Percentiles rank a stretch among this genome's conserved stretches.
These are phyloP conservation scores for Aphanomyces astaci DNA, from an alignment of 352 stramenopile genomes.

Conservation along the genomic window DNA sequence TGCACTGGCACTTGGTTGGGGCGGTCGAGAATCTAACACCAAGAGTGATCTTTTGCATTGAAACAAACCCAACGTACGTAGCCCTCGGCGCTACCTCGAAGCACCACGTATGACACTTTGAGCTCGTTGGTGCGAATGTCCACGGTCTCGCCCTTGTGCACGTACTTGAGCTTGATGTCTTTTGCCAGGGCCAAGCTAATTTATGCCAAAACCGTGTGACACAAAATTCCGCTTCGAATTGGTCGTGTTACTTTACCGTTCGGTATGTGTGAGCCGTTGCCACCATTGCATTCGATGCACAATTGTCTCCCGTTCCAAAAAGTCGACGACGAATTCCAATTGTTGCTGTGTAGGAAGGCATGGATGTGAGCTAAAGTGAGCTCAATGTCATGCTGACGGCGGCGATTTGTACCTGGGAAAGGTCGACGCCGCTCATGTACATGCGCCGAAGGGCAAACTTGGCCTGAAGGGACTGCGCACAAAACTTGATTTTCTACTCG, in stretches of 20 bases:
- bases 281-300: constrained; percentile 18
- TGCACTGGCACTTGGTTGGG: neutral
- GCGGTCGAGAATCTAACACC: constrained; percentile 2
- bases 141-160: constrained; percentile 1
- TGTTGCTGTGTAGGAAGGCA: constrained; percentile 11
- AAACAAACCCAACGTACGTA: neutral
- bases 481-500: constrained; percentile 12
- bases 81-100: constrained; percentile 10
- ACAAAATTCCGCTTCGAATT: neutral
- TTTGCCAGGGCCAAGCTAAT: constrained; percentile 11
- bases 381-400: neutral
- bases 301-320: constrained; percentile 5
- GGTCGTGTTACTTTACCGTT: too few species aligned
- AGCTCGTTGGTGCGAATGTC: neutral
- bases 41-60: neutral
- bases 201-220: neutral
- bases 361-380: neutral
- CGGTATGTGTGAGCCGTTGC: constrained; percentile 17
- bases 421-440: constrained; percentile 12
- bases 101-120: neutral
- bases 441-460: constrained; percentile 16
- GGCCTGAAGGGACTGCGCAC: constrained; percentile 14
- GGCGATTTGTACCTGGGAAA: constrained; percentile 1
- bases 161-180: constrained; percentile 14
- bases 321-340: constrained; percentile 21